A percentile compares a stretch with the other conserved stretches of the same genome.
Conservation (phyloP, 2,329 filamentous ascomycete genomes). For the Trichophyton verrucosum region DNA sequence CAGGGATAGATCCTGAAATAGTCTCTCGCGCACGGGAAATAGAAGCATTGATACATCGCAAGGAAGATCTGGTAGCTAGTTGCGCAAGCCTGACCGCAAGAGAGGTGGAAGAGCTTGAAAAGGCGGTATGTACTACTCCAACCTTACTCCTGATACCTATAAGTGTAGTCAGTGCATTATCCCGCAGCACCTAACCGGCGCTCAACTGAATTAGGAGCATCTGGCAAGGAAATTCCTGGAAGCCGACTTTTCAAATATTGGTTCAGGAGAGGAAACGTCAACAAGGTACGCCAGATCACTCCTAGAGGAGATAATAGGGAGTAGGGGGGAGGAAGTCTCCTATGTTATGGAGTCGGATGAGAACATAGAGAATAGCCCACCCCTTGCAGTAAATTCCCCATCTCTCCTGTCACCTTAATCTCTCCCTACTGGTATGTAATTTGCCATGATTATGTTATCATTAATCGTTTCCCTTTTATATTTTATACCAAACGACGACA, state of each 20-base stretch:
- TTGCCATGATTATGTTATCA: not conserved
- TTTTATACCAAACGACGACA: not conserved
- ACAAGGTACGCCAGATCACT: not conserved
- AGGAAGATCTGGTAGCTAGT: constrained; percentile 62
- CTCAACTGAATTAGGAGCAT: constrained; percentile 29
- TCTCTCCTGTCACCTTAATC: not conserved
- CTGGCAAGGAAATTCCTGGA: constrained; percentile 48
- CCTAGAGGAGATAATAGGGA: not conserved
- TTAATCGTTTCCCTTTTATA: not conserved
- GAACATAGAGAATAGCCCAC: not conserved
- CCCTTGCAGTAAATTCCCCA: not conserved
- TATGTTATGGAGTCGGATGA: not conserved
- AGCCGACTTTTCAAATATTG: constrained; percentile 25
- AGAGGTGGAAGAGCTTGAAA: constrained; percentile 54
- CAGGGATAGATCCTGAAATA: constrained; percentile 62
- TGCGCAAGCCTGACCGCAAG: constrained; percentile 54
- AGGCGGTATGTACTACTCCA: constrained; percentile 41
- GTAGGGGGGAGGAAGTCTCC: not conserved
- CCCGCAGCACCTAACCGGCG: not conserved
- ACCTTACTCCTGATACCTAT: not conserved
- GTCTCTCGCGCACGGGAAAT: constrained; percentile 66
- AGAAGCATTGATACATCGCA: constrained; percentile 52
- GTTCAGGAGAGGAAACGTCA: not conserved
- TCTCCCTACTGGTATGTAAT: not conserved
- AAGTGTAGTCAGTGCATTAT: not conserved